phyloP scores from a whole-genome alignment of 2,329 filamentous ascomycete species.

The Penicillium sp. region DNA sequence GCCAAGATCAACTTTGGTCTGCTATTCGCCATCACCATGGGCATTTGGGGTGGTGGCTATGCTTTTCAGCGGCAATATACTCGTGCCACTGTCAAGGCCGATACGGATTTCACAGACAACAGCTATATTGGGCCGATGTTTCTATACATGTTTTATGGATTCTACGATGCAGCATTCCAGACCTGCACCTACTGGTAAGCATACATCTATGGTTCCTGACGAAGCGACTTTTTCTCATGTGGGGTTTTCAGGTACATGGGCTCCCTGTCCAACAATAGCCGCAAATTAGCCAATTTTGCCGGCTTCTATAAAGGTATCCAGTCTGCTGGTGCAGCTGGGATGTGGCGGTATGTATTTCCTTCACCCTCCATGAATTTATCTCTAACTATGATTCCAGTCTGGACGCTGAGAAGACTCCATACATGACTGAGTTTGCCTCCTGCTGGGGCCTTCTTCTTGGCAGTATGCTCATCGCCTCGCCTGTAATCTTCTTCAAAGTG shows the following conservation, averaged over 20 bases:
- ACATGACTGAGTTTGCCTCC: slow-evolving; percentile 68
- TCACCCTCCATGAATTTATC: not conserved
- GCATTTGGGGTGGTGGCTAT: slow-evolving; percentile 79
- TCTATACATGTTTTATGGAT: slow-evolving; percentile 84
- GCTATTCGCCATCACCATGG: slow-evolving; percentile 69
- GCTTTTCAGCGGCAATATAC: slow-evolving; percentile 66
- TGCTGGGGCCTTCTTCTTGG: slow-evolving; percentile 74
- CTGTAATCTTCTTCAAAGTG: slow-evolving; percentile 75
- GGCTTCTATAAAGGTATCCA: slow-evolving; percentile 90
- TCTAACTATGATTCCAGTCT: slow-evolving; percentile 53
- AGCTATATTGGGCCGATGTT: slow-evolving; percentile 79
- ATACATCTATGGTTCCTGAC: not conserved
- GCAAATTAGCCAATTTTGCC: slow-evolving; percentile 86
- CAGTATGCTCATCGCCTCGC: slow-evolving; percentile 72
- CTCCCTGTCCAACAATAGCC: slow-evolving; percentile 84
- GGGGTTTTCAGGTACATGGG: slow-evolving; percentile 71
- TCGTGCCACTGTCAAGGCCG: slow-evolving; percentile 41
- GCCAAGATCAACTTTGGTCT: slow-evolving; percentile 62
- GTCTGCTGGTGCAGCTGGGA: slow-evolving; percentile 72
- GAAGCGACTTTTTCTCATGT: not conserved
- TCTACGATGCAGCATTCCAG: slow-evolving; percentile 88
- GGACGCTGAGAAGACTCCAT: slow-evolving; percentile 61
- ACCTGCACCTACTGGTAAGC: slow-evolving; percentile 80
- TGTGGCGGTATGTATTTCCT: slow-evolving; percentile 40
- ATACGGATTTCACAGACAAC: slow-evolving; percentile 63